These are phyloP conservation scores for Asterophora lycoperdoides DNA, from an alignment of 768 basidiomycete species.

Conservation along the genomic window DNA sequence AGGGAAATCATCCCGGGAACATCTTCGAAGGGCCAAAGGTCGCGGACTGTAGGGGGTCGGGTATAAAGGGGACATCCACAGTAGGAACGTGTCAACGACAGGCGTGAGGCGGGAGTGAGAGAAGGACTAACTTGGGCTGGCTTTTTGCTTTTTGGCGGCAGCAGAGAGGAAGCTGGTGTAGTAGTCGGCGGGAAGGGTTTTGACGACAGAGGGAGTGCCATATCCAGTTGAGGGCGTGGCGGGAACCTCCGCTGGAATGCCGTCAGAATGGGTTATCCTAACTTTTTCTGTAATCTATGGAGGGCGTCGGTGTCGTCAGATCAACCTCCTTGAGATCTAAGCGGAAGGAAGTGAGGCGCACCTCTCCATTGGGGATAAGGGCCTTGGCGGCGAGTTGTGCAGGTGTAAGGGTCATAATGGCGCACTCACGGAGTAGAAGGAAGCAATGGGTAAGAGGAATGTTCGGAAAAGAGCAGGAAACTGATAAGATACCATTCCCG, in stretches of 20 bases:
- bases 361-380: slow-evolving; percentile 10
- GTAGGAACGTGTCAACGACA: neutral
- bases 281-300: neutral
- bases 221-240: neutral
- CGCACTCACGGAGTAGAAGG: neutral
- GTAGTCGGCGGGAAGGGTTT: slow-evolving; percentile 43
- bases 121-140: slow-evolving; percentile 51
- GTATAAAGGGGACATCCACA: too few species aligned
- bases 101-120: neutral
- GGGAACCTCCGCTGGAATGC: neutral
- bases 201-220: slow-evolving; percentile 12
- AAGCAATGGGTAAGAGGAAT: neutral
- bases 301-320: neutral
- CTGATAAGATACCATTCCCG: neutral
- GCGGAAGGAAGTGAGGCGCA: neutral
- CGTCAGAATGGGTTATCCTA: slow-evolving; percentile 4
- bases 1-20: slow-evolving; percentile 74
- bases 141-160: slow-evolving; percentile 54
- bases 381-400: neutral
- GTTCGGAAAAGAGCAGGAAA: neutral
- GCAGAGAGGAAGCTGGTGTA: slow-evolving; percentile 60
- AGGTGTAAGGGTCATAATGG: neutral
- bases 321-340: neutral
- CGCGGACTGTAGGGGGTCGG: slow-evolving; percentile 39
- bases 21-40: slow-evolving; percentile 71